Percentiles rank a stretch among this genome's conserved stretches.
phyloP scores from a whole-genome alignment of 1,139 yeast genomes.

The Saccharomyces hybrid region DNA sequence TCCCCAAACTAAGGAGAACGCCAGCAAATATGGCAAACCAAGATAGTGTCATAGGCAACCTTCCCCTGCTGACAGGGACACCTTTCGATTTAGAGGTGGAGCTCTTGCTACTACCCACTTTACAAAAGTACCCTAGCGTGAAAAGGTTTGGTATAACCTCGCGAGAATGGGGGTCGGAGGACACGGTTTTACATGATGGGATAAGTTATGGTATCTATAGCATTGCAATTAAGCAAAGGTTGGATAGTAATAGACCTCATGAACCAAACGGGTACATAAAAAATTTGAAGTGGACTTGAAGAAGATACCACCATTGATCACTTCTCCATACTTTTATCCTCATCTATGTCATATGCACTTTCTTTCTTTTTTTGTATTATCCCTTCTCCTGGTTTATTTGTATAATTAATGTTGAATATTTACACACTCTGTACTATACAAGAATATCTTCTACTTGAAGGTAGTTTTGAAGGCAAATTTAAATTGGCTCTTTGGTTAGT shows the following conservation, averaged over 20 bases:
- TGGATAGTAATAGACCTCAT: background rate
- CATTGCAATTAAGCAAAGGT: slow-evolving; percentile 18
- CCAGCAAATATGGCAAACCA: slow-evolving; percentile 32
- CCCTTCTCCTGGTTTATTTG: background rate
- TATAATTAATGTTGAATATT: background rate
- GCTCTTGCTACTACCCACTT: slow-evolving; percentile 59
- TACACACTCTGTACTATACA: background rate
- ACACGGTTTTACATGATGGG: slow-evolving; percentile 27
- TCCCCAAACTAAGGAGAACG: slow-evolving; percentile 23
- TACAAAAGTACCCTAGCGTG: slow-evolving; percentile 54
- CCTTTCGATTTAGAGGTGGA: slow-evolving; percentile 58
- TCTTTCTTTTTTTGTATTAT: background rate
- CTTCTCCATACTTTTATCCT: background rate
- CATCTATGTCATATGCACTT: background rate
- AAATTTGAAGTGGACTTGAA: slow-evolving; percentile 2
- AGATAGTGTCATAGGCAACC: slow-evolving; percentile 29
- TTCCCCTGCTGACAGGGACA: slow-evolving; percentile 20
- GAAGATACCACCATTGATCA: background rate
- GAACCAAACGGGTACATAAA: slow-evolving; percentile 3
- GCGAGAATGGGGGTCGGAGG: slow-evolving; percentile 50
- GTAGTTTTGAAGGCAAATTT: background rate
- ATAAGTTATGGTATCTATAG: slow-evolving; percentile 26
- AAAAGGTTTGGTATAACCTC: slow-evolving; percentile 64
- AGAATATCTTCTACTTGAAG: background rate
- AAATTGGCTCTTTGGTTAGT: background rate